phyloP scores from a whole-genome alignment of 2,329 filamentous ascomycete genomes.

The Botrytis paeoniae region DNA sequence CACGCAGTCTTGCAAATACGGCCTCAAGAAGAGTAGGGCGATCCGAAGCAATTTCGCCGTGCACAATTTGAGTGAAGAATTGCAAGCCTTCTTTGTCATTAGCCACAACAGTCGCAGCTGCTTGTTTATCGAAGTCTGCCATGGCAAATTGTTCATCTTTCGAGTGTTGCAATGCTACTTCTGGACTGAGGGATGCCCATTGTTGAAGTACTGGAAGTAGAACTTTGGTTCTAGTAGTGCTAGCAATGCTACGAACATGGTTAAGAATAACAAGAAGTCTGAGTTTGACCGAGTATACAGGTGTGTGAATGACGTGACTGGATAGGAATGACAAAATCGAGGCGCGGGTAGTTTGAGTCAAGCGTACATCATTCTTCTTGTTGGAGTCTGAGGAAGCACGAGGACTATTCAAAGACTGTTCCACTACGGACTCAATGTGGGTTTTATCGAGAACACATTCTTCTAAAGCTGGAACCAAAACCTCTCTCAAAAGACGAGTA shows the following conservation, averaged over 20 bases:
- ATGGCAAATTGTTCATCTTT: constrained; percentile 47
- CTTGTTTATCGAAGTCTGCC: constrained; percentile 49
- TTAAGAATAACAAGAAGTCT: constrained; percentile 70
- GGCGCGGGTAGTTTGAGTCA: constrained; percentile 59
- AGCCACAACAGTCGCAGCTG: constrained; percentile 52
- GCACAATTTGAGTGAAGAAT: constrained; percentile 50
- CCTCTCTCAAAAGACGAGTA: constrained; percentile 59
- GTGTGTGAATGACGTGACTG: constrained; percentile 67
- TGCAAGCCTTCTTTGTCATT: constrained; percentile 57
- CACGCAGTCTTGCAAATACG: constrained; percentile 65
- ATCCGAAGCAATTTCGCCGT: constrained; percentile 43
- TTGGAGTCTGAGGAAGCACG: constrained; percentile 39
- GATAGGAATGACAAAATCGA: constrained; percentile 70
- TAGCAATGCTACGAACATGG: constrained; percentile 68
- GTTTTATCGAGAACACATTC: constrained; percentile 79
- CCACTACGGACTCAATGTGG: constrained; percentile 64
- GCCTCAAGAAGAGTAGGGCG: constrained; percentile 55
- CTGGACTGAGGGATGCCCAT: constrained; percentile 59
- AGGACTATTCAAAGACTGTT: constrained; percentile 55
- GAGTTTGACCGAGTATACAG: constrained; percentile 66
- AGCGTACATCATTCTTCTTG: constrained; percentile 46
- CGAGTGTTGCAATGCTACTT: constrained; percentile 51
- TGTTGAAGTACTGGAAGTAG: constrained; percentile 71
- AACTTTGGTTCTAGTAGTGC: constrained; percentile 65
- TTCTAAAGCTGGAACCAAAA: constrained; percentile 74